Conservation (phyloP, 805 yeast genomes). For the Torulaspora quercuum region DNA sequence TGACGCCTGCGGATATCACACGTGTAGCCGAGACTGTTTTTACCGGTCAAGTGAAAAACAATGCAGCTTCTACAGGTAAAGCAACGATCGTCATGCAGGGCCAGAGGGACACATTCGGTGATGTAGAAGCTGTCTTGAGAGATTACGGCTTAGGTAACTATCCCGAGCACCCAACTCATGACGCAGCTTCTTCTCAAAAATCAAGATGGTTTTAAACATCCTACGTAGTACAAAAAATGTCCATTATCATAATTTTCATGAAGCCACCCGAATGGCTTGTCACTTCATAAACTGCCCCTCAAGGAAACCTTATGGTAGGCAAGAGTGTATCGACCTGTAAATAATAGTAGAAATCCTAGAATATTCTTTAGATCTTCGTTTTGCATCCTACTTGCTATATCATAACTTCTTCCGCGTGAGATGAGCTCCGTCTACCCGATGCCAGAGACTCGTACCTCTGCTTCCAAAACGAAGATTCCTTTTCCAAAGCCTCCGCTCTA, state of each 20-base stretch:
- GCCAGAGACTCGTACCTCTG: constrained; percentile 33
- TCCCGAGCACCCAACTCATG: constrained; percentile 10
- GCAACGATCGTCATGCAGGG: constrained; percentile 94
- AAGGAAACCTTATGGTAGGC: too few species aligned
- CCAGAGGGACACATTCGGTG: constrained; percentile 79
- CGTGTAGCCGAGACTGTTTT: constrained; percentile 72
- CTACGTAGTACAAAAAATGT: constrained; percentile 1
- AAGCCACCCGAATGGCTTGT: too few species aligned
- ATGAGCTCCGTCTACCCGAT: constrained; percentile 3
- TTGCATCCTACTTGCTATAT: background rate
- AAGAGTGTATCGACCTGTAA: constrained; percentile 5
- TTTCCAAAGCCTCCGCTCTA: constrained; percentile 49
- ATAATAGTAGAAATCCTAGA: constrained; percentile 1
- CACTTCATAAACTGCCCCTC: too few species aligned
- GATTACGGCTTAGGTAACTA: constrained; percentile 68
- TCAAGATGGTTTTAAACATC: constrained; percentile 30
- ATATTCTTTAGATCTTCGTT: too few species aligned
- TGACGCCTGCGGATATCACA: constrained; percentile 65
- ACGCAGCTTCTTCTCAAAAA: constrained; percentile 10
- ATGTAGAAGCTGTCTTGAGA: constrained; percentile 60
- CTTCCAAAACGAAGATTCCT: constrained; percentile 57
- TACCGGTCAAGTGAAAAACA: constrained; percentile 54
- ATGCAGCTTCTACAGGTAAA: constrained; percentile 51
- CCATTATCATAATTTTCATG: constrained; percentile 4
- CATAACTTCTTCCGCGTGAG: background rate